Conservation (phyloP, 345 rosid species). For the Gossypioides kirkii region DNA sequence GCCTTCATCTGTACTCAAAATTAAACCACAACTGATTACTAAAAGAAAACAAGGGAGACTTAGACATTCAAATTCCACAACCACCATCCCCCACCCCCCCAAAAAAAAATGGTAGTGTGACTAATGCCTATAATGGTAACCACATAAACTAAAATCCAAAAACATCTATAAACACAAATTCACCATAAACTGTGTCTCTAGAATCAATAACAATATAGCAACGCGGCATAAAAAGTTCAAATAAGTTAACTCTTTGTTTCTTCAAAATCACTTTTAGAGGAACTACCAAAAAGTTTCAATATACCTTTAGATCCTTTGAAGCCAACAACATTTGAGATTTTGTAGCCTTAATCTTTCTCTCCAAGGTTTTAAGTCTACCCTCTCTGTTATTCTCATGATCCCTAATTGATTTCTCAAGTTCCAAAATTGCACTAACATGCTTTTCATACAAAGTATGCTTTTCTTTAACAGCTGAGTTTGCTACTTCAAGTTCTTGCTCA, state of each 20-base stretch:
- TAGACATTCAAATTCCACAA: too few species aligned
- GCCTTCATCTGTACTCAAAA: background rate
- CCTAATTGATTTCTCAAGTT: constrained; percentile 71
- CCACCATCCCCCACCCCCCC: too few species aligned
- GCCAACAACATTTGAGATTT: constrained; percentile 67
- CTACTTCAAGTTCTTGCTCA: constrained; percentile 75
- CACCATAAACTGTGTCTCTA: background rate
- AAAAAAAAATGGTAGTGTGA: background rate
- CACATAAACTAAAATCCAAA: background rate
- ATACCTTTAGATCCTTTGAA: constrained; percentile 78
- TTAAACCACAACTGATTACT: background rate
- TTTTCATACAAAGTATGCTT: constrained; percentile 54
- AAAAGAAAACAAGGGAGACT: too few species aligned
- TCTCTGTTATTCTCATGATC: constrained; percentile 80
- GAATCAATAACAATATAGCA: background rate
- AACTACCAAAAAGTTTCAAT: background rate
- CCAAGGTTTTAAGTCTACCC: constrained; percentile 72
- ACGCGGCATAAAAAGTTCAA: background rate
- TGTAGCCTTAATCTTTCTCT: constrained; percentile 58
- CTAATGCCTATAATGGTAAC: background rate
- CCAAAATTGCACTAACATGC: constrained; percentile 44
- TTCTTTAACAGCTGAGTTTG: constrained; percentile 54
- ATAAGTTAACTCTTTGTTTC: background rate
- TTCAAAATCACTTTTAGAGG: background rate
- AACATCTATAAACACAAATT: background rate